Base-by-base conservation (phyloP, 208 protist species). In the Leishmania turanica region DNA sequence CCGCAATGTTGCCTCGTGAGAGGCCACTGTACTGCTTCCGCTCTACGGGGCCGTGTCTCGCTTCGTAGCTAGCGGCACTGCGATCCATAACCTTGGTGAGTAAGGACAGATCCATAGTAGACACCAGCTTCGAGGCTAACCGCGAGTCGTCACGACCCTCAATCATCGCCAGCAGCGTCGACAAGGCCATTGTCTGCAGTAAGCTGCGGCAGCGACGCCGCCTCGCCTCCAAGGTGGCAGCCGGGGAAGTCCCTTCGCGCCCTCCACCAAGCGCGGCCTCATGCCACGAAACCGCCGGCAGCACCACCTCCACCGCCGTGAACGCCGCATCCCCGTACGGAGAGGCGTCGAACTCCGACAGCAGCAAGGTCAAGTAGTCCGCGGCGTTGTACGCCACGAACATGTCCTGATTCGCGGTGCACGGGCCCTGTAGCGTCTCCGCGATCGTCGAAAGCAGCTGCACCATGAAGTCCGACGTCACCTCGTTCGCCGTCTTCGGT, bases 391-490 rank as follows among this genome's bases (percentile, higher is more conserved):
- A 85, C 4, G 87, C 84, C 34, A 92, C 90, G 21, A 94, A 84
- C 31, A 66, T 83, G 81, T 92, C 84, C 76, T 94, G 90, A 81
- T 92, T 91, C 60, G 88, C 45, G 2, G 77, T 45, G 77, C 90
- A 92, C 65, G 89, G 90, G 2, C 90, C 88, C 68, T 94, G 90
- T 60, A 94, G 81, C 27, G 84, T 78, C 80, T 91, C 90, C 24
- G 83, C 80, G 27, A 91, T 82, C 17, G 88, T 92, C 34, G 77
- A 83, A 49, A 94, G 80, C 13, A 91, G 79, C 84, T 87, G 86
- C n/a, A 87, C 65, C 65, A 89, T 84, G 37, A 91, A 87, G 11
- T 84, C 78, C 1, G 82, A 83, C 17, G 84, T 92, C 45, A 81
- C 79, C 77, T 87, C 87, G 79, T 88, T 86, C 9, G 85, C 84